Evolutionary conservation across 1,139 yeast genomes (phyloP).

Genomic region (Suhomyces chickasaworum): DNA sequence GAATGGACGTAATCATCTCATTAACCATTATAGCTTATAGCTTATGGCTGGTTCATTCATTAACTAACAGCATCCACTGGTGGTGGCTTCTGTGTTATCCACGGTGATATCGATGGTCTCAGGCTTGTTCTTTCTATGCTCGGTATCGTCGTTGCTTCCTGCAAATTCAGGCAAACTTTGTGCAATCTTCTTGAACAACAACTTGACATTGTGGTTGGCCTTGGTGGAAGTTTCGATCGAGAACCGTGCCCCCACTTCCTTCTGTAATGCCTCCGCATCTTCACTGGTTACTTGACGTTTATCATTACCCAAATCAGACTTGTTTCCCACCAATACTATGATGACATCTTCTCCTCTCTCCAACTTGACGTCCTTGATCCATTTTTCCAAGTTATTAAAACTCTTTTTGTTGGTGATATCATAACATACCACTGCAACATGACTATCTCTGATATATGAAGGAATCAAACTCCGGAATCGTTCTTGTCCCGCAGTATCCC

Average conservation of each 20-base stretch:
- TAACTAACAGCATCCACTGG: slow-evolving; percentile 21
- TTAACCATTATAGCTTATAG: too few species aligned
- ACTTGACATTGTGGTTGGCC: slow-evolving; percentile 91
- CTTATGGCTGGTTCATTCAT: background rate
- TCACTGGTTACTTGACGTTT: slow-evolving; percentile 55
- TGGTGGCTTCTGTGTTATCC: slow-evolving; percentile 22
- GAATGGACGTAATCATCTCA: too few species aligned
- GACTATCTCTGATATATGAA: slow-evolving; percentile 92
- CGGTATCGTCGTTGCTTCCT: slow-evolving; percentile 25
- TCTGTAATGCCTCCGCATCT: slow-evolving; percentile 66
- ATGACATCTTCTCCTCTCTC: slow-evolving; percentile 75
- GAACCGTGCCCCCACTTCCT: slow-evolving; percentile 64
- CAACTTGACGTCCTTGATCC: slow-evolving; percentile 62
- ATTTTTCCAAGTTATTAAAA: slow-evolving; percentile 65
- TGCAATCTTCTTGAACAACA: slow-evolving; percentile 86
- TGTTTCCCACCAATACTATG: slow-evolving; percentile 72
- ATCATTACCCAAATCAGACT: slow-evolving; percentile 69
- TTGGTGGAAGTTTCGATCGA: slow-evolving; percentile 94
- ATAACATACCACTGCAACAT: slow-evolving; percentile 93
- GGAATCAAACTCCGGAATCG: slow-evolving; percentile 64
- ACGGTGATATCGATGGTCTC: slow-evolving; percentile 50
- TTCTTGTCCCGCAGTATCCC: slow-evolving; percentile 71
- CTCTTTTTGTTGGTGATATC: slow-evolving; percentile 87
- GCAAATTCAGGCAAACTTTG: slow-evolving; percentile 81
- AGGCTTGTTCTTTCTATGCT: slow-evolving; percentile 30